Conservation (phyloP, 768 basidiomycete genomes). For the Termitomyces sp. region DNA sequence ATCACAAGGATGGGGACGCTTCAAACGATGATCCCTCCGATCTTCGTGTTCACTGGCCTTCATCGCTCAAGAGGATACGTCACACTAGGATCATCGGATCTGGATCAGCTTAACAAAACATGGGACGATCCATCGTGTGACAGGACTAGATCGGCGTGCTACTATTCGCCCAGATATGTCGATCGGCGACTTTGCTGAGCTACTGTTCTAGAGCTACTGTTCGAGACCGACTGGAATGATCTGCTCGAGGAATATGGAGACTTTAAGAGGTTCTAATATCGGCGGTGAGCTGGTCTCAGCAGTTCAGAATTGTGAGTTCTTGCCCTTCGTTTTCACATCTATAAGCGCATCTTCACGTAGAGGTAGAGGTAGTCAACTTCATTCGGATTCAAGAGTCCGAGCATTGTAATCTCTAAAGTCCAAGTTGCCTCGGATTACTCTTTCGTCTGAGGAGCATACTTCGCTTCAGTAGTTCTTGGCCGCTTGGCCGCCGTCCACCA, state of each 20-base stretch:
- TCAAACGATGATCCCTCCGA: constrained; percentile 10
- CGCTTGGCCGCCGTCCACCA: constrained; percentile 5
- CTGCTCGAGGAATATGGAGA: not conserved
- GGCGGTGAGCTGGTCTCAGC: not conserved
- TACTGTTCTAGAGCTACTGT: not conserved
- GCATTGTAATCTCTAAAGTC: not conserved
- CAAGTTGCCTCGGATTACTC: constrained; percentile 3
- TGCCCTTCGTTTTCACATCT: not conserved
- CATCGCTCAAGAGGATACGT: not conserved
- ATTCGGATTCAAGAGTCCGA: not conserved
- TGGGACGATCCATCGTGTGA: constrained; percentile 9
- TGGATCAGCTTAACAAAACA: constrained; percentile 13
- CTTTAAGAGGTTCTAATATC: constrained; percentile 3
- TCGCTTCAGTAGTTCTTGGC: constrained; percentile 1
- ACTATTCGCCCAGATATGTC: constrained; percentile 1
- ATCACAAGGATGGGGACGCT: constrained; percentile 8
- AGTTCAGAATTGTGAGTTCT: not conserved
- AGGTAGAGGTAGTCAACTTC: not conserved
- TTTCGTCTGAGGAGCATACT: not conserved
- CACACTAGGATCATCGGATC: constrained; percentile 2
- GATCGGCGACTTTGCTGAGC: constrained; percentile 2
- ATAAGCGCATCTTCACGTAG: not conserved
- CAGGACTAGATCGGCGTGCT: constrained; percentile 7
- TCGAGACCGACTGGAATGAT: constrained; percentile 2
- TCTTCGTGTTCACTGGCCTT: constrained; percentile 6